phyloP scores from a whole-genome alignment of 139 green algal genomes.

The Closterium sp. region DNA sequence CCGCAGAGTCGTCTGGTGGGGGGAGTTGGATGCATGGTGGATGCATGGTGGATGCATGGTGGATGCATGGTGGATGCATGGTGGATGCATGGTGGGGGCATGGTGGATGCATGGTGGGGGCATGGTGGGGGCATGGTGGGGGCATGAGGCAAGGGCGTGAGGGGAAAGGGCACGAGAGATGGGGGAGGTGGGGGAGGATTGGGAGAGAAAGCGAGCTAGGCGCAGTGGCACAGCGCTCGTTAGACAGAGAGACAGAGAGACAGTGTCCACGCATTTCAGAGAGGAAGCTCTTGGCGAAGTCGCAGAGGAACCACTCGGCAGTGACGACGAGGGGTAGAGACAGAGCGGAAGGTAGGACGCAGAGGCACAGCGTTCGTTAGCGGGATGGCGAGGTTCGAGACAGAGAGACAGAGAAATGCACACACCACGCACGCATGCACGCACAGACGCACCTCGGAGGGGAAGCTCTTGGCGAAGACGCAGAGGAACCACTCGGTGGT shows the following conservation, averaged over 20 bases:
- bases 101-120: background rate
- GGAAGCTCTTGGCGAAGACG: conserved; percentile 56
- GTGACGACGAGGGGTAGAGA: conserved; percentile 17
- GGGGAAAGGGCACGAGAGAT: too few species aligned
- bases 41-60: background rate
- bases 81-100: too few species aligned
- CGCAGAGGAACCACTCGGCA: conserved; percentile 57
- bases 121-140: background rate
- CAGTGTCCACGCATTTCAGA: conserved; percentile 25
- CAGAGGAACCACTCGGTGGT: conserved; percentile 58
- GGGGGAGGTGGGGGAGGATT: background rate
- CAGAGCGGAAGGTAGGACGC: too few species aligned
- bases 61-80: too few species aligned
- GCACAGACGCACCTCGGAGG: conserved; percentile 36
- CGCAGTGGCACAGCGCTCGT: too few species aligned
- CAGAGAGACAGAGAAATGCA: too few species aligned
- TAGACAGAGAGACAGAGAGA: too few species aligned
- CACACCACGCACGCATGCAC: too few species aligned
- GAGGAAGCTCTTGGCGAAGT: conserved; percentile 54
- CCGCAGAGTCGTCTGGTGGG: conserved; percentile 38
- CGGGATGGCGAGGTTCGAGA: too few species aligned
- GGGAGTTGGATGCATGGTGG: background rate
- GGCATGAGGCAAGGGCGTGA: background rate
- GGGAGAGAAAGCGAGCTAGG: background rate
- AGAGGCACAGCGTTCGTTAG: too few species aligned